A percentile compares a stretch with the other conserved stretches of the same genome.
Evolutionary conservation across 2,329 filamentous ascomycete genomes (phyloP).

Genomic region (Aspergillus sp.): DNA sequence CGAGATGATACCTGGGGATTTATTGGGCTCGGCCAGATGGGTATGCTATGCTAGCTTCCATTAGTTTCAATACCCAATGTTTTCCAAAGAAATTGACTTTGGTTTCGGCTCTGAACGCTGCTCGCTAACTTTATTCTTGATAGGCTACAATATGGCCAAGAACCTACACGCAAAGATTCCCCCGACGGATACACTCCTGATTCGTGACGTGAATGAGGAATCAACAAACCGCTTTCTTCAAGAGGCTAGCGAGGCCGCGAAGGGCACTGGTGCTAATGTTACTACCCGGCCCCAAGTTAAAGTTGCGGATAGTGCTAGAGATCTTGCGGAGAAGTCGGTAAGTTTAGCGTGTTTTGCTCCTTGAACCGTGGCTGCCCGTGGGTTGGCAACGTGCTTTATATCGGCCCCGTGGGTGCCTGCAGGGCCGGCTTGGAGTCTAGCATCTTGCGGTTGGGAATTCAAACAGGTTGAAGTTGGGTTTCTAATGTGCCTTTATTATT

Average conservation of each 20-base stretch:
- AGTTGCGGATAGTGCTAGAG: constrained; percentile 57
- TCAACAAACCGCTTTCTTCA: constrained; percentile 58
- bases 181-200: constrained; percentile 59
- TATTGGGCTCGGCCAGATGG: constrained; percentile 62
- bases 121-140: constrained; percentile 6
- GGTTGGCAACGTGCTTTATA: neutral
- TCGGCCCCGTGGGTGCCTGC: neutral
- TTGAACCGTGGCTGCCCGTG: neutral
- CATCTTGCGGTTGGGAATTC: neutral
- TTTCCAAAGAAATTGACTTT: no score
- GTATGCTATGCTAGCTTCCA: constrained; percentile 36
- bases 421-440: neutral
- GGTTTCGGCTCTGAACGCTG: neutral
- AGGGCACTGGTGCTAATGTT: constrained; percentile 25
- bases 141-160: constrained; percentile 71
- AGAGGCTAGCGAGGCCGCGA: constrained; percentile 45
- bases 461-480: neutral
- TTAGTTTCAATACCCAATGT: no score
- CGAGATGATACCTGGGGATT: constrained; percentile 58
- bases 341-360: constrained; percentile 27
- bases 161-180: constrained; percentile 69
- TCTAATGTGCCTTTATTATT: constrained; percentile 8
- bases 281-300: constrained; percentile 50
- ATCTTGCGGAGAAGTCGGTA: constrained; percentile 68
- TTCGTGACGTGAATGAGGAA: constrained; percentile 65